Percentiles rank a stretch among this genome's conserved stretches.
phyloP scores from a whole-genome alignment of 805 yeast species.

The Saccharomyces paradoxus region DNA sequence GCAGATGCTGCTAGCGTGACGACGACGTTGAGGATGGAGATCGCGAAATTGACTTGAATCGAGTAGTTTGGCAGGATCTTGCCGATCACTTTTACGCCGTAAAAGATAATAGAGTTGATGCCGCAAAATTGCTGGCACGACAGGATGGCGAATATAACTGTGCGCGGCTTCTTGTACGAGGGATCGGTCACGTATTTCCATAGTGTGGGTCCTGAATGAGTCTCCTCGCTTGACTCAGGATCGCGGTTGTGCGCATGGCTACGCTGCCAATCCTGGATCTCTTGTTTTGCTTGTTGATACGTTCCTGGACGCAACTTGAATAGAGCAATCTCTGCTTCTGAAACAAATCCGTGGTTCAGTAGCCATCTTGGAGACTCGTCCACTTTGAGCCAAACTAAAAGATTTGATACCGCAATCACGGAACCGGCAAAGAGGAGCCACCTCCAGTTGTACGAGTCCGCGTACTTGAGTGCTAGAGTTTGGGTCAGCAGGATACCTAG shows the following conservation, averaged over 20 bases:
- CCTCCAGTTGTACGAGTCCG: constrained; percentile 67
- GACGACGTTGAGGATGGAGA: constrained; percentile 65
- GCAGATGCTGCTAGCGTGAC: constrained; percentile 70
- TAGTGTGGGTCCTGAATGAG: constrained; percentile 19
- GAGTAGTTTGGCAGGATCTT: constrained; percentile 65
- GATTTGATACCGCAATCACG: constrained; percentile 42
- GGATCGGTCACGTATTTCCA: constrained; percentile 43
- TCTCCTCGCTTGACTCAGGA: neutral
- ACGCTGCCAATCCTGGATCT: constrained; percentile 14
- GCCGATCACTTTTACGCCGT: constrained; percentile 82
- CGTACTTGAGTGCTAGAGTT: constrained; percentile 58
- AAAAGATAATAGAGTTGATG: constrained; percentile 83
- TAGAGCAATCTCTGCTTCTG: constrained; percentile 36
- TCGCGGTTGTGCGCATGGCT: constrained; percentile 4
- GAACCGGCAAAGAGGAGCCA: constrained; percentile 55
- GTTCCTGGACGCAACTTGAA: constrained; percentile 31
- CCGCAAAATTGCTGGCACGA: constrained; percentile 89
- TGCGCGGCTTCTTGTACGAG: constrained; percentile 47
- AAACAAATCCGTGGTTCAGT: constrained; percentile 12
- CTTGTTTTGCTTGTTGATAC: constrained; percentile 21
- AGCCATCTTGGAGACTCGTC: constrained; percentile 87
- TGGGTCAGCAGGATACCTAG: constrained; percentile 80
- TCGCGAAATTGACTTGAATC: constrained; percentile 60
- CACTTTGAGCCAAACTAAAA: constrained; percentile 37
- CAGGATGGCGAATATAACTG: constrained; percentile 64